Conservation (phyloP, 345 rosid genomes). For the Lumnitzera littorea region DNA sequence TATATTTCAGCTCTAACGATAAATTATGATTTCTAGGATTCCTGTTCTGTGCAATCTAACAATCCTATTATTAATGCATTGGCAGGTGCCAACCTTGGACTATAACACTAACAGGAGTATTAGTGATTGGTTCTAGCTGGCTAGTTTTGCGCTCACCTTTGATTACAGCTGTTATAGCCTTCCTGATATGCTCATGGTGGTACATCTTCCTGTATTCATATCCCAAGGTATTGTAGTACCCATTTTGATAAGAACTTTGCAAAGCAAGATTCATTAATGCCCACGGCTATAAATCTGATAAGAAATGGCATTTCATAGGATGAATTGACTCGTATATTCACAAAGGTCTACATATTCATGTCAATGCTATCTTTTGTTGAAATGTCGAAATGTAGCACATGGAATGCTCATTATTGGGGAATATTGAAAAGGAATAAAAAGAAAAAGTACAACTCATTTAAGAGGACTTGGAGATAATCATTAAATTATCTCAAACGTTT, state of each 20-base stretch:
- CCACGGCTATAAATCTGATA: background rate
- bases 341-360: no score
- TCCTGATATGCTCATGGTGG: conserved; percentile 68
- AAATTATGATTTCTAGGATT: background rate
- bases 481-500: no score
- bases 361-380: no score
- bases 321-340: no score
- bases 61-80: conserved; percentile 1
- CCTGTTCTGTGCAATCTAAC: background rate
- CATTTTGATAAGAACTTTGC: background rate
- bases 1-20: no score
- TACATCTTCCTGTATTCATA: conserved; percentile 77
- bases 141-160: conserved; percentile 44
- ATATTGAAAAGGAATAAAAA: no score
- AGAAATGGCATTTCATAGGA: no score
- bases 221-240: conserved; percentile 53
- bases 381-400: no score
- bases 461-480: no score
- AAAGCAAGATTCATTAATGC: background rate
- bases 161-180: conserved; percentile 35
- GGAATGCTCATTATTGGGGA: no score
- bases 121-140: conserved; percentile 64
- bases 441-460: no score
- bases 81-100: conserved; percentile 99
- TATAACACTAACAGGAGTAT: conserved; percentile 56